These are phyloP conservation scores for Raffaelea ambrosiae DNA, from an alignment of 2,329 filamentous ascomycete genomes.

Conservation along the genomic window DNA sequence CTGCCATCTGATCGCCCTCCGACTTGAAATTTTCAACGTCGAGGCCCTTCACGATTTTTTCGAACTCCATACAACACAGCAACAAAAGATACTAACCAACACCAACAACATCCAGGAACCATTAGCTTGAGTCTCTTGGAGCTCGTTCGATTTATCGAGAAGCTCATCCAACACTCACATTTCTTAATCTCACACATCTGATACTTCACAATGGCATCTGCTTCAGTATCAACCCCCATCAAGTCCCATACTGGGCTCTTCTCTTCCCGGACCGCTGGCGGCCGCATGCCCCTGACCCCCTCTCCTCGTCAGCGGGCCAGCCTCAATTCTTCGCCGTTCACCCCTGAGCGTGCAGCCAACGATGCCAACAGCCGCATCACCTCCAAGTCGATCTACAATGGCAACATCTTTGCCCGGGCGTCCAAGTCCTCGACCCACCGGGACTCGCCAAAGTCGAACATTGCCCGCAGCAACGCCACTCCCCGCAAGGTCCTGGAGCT, in stretches of 20 bases:
- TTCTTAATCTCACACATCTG: slow-evolving; percentile 22
- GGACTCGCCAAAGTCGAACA: slow-evolving; percentile 95
- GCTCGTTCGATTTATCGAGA: slow-evolving; percentile 37
- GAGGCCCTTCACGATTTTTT: slow-evolving; percentile 37
- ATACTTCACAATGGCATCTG: slow-evolving; percentile 62
- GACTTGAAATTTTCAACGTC: slow-evolving; percentile 32
- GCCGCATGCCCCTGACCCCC: slow-evolving; percentile 88
- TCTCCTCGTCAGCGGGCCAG: slow-evolving; percentile 64
- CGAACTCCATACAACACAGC: slow-evolving; percentile 29
- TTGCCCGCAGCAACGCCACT: slow-evolving; percentile 64
- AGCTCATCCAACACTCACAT: slow-evolving; percentile 25
- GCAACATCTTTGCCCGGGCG: slow-evolving; percentile 70
- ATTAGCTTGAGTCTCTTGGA: slow-evolving; percentile 54
- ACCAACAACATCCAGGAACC: slow-evolving; percentile 36
- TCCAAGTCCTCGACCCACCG: slow-evolving; percentile 59
- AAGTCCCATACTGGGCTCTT: slow-evolving; percentile 95
- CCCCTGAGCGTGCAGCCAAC: slow-evolving; percentile 51
- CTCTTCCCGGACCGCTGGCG: slow-evolving; percentile 84
- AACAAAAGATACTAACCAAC: slow-evolving; percentile 32
- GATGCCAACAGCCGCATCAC: slow-evolving; percentile 42
- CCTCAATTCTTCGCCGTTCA: slow-evolving; percentile 65
- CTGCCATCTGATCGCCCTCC: slow-evolving; percentile 39
- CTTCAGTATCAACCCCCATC: slow-evolving; percentile 78
- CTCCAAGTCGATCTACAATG: slow-evolving; percentile 69
- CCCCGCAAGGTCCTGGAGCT: slow-evolving; percentile 79